A percentile compares a stretch with the other conserved stretches of the same genome.
These are phyloP conservation scores for Zychaea mexicana DNA, from an alignment of 371 early-diverging fungal species.

Conservation along the genomic window DNA sequence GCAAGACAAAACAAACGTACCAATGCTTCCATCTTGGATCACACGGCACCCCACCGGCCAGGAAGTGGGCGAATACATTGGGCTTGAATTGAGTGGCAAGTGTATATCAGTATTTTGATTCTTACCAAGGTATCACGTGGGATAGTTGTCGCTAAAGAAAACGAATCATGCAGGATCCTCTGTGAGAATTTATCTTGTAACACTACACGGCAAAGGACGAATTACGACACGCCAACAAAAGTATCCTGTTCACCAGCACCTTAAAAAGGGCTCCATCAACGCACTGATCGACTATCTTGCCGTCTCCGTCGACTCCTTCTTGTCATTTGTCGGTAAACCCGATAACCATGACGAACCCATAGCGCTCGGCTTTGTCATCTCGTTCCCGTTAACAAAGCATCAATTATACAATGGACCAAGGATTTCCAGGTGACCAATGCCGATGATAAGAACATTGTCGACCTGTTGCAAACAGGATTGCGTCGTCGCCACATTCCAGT, in stretches of 20 bases:
- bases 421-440: slow-evolving; percentile 80
- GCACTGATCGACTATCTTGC: slow-evolving; percentile 81
- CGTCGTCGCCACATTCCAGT: slow-evolving; percentile 62
- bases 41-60: slow-evolving; percentile 69
- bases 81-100: slow-evolving; percentile 90
- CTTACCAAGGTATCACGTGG: background rate
- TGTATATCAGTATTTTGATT: background rate
- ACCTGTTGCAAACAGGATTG: slow-evolving; percentile 78
- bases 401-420: slow-evolving; percentile 89
- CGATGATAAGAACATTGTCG: slow-evolving; percentile 84
- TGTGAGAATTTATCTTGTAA: slow-evolving; percentile 85
- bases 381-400: slow-evolving; percentile 86
- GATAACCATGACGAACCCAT: slow-evolving; percentile 25
- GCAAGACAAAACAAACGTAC: slow-evolving; percentile 53
- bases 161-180: slow-evolving; percentile 55
- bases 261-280: slow-evolving; percentile 59
- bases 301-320: slow-evolving; percentile 78
- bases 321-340: slow-evolving; percentile 55
- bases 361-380: slow-evolving; percentile 86
- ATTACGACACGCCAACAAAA: slow-evolving; percentile 73
- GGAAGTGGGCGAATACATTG: slow-evolving; percentile 85
- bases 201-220: slow-evolving; percentile 71
- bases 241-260: slow-evolving; percentile 73
- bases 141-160: background rate
- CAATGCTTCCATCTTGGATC: slow-evolving; percentile 68